These are phyloP conservation scores for Aspergillus nanangensis DNA, from an alignment of 495 filamentous ascomycete genomes.

Conservation along the genomic window DNA sequence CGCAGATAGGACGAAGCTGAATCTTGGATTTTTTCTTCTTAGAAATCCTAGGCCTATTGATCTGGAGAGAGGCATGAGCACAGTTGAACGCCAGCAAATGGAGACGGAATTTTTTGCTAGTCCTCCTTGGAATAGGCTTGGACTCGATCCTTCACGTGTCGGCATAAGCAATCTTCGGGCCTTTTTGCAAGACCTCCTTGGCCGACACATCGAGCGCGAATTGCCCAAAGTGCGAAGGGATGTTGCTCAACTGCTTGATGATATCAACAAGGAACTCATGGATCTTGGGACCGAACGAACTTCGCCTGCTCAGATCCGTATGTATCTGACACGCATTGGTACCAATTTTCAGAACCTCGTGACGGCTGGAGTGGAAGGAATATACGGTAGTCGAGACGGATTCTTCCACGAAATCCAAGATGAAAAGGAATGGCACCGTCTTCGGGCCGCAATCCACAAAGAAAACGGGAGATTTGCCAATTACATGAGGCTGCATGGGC, in stretches of 20 bases:
- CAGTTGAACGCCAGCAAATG: neutral
- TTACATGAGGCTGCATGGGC: slow-evolving; percentile 16
- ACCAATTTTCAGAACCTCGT: slow-evolving; percentile 13
- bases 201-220: slow-evolving; percentile 22
- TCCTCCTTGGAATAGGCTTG: slow-evolving; percentile 12
- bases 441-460: slow-evolving; percentile 18
- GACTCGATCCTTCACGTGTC: slow-evolving; percentile 16
- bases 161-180: slow-evolving; percentile 17
- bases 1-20: slow-evolving; percentile 37
- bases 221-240: slow-evolving; percentile 22
- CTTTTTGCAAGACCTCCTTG: slow-evolving; percentile 20
- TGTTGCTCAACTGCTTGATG: slow-evolving; percentile 7
- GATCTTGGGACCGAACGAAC: slow-evolving; percentile 12
- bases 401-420: slow-evolving; percentile 8
- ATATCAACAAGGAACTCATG: slow-evolving; percentile 6
- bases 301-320: slow-evolving; percentile 14
- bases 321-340: slow-evolving; percentile 16
- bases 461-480: slow-evolving; percentile 19
- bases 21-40: slow-evolving; percentile 41
- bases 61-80: slow-evolving; percentile 7
- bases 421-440: slow-evolving; percentile 2
- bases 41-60: slow-evolving; percentile 33
- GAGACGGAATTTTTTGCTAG: slow-evolving; percentile 18
- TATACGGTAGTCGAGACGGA: slow-evolving; percentile 11
- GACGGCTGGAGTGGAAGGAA: slow-evolving; percentile 15